Conservation (phyloP, 352 stramenopile genomes). For the Globisporangium alternatum region DNA sequence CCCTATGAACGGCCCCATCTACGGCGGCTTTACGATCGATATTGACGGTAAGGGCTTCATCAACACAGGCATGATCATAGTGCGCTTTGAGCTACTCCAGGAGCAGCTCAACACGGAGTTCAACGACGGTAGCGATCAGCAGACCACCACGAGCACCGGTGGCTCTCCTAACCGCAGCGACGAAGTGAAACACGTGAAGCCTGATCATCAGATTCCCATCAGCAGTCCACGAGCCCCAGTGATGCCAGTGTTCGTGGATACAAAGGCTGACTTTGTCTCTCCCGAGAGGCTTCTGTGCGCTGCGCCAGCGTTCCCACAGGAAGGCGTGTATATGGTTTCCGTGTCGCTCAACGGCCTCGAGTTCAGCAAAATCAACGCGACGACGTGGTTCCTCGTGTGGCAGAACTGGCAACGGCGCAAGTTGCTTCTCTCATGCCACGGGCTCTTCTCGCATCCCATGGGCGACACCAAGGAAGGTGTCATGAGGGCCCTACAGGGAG, state of each 20-base stretch:
- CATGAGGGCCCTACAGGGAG: background rate
- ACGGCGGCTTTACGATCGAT: conserved; percentile 57
- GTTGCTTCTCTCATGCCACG: conserved; percentile 32
- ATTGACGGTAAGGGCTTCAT: conserved; percentile 65
- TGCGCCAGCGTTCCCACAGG: conserved; percentile 48
- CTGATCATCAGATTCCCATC: background rate
- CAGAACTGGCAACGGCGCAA: conserved; percentile 83
- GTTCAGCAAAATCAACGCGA: conserved; percentile 50
- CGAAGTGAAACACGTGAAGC: background rate
- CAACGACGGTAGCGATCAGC: background rate
- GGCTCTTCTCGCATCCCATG: conserved; percentile 28
- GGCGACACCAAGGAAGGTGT: background rate
- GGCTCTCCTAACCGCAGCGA: background rate
- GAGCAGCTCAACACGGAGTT: background rate
- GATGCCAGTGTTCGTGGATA: conserved; percentile 10
- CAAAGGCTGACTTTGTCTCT: conserved; percentile 45
- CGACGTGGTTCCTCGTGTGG: conserved; percentile 76
- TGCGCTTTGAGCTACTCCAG: conserved; percentile 60
- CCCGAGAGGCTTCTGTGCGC: conserved; percentile 37
- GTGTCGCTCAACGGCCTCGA: conserved; percentile 67
- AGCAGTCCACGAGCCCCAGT: conserved; percentile 2
- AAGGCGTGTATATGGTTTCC: conserved; percentile 65
- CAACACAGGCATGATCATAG: conserved; percentile 51
- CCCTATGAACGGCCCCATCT: conserved; percentile 75
- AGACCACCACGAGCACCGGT: background rate